These are phyloP conservation scores for Xylaria longipes DNA, from an alignment of 495 filamentous ascomycete genomes.

Conservation along the genomic window DNA sequence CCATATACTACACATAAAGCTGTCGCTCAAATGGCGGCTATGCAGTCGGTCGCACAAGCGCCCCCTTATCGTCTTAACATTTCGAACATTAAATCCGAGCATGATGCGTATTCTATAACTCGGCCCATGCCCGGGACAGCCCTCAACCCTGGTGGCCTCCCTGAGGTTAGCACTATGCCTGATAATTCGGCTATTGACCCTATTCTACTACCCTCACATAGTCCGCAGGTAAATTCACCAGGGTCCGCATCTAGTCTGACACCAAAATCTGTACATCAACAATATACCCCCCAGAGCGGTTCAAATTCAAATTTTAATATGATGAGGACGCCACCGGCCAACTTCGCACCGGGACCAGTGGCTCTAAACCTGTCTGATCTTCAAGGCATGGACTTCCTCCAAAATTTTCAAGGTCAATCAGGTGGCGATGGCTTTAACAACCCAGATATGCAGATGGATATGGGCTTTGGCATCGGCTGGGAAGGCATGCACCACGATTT, in stretches of 20 bases:
- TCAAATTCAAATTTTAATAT: slow-evolving; percentile 37
- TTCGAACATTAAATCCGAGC: slow-evolving; percentile 46
- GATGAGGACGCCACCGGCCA: slow-evolving; percentile 34
- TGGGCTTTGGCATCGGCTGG: slow-evolving; percentile 76
- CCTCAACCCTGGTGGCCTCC: slow-evolving; percentile 39
- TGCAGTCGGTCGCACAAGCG: slow-evolving; percentile 33
- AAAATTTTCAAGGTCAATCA: slow-evolving; percentile 44
- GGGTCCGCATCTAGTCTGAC: slow-evolving; percentile 35
- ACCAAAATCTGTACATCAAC: slow-evolving; percentile 35
- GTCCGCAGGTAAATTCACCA: slow-evolving; percentile 40
- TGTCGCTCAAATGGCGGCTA: slow-evolving; percentile 32
- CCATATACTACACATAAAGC: slow-evolving; percentile 35
- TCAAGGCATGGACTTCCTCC: slow-evolving; percentile 56
- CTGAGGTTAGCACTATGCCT: slow-evolving; percentile 38
- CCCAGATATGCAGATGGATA: slow-evolving; percentile 58
- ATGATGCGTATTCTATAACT: slow-evolving; percentile 45
- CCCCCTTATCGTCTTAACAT: slow-evolving; percentile 40
- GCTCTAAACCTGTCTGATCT: slow-evolving; percentile 46
- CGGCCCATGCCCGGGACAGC: slow-evolving; percentile 43
- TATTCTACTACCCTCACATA: slow-evolving; percentile 50
- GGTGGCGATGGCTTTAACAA: slow-evolving; percentile 39
- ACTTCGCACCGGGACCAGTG: slow-evolving; percentile 31
- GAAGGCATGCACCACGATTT: slow-evolving; percentile 80
- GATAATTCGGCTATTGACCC: slow-evolving; percentile 55
- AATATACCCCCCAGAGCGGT: slow-evolving; percentile 29